These are phyloP conservation scores for Aureobasidium sp. DNA, from an alignment of 2,329 filamentous ascomycete genomes.

Conservation along the genomic window DNA sequence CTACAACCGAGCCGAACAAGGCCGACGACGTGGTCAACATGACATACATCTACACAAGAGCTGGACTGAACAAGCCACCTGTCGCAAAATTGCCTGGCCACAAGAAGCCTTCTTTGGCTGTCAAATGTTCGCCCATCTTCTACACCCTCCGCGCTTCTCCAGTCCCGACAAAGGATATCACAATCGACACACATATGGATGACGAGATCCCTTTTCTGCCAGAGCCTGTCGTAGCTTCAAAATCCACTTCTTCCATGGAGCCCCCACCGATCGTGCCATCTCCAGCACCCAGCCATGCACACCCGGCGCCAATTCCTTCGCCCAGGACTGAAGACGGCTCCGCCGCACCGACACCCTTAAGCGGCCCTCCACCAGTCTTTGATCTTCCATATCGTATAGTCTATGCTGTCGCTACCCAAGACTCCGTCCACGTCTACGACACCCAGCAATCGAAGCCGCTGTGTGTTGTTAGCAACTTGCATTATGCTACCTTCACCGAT, in stretches of 20 bases:
- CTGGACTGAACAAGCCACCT: conserved; percentile 92
- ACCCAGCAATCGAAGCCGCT: conserved; percentile 93
- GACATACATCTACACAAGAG: conserved; percentile 95
- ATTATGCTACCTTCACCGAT: conserved; percentile 96
- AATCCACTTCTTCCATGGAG: conserved; percentile 64
- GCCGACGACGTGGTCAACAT: conserved; percentile 89
- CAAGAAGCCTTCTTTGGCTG: conserved; percentile 94
- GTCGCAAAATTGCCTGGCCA: conserved; percentile 92
- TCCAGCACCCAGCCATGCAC: conserved; percentile 37
- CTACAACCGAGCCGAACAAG: conserved; percentile 60
- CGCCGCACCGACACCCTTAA: conserved; percentile 42
- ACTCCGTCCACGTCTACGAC: conserved; percentile 90
- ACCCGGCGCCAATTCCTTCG: conserved; percentile 42
- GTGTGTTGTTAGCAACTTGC: conserved; percentile 91
- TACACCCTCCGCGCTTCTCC: conserved; percentile 68
- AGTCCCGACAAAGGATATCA: conserved; percentile 74
- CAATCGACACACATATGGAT: conserved; percentile 83
- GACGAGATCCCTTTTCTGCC: conserved; percentile 77
- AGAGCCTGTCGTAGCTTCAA: conserved; percentile 59
- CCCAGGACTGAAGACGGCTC: conserved; percentile 47
- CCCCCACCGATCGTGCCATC: conserved; percentile 59
- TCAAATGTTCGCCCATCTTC: conserved; percentile 84
- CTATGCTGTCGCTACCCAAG: conserved; percentile 94
- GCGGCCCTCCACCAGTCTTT: conserved; percentile 56
- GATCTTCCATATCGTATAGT: conserved; percentile 85